Conservation (phyloP, 129 eudicot genomes). For the Heracleum sosnowskyi region DNA sequence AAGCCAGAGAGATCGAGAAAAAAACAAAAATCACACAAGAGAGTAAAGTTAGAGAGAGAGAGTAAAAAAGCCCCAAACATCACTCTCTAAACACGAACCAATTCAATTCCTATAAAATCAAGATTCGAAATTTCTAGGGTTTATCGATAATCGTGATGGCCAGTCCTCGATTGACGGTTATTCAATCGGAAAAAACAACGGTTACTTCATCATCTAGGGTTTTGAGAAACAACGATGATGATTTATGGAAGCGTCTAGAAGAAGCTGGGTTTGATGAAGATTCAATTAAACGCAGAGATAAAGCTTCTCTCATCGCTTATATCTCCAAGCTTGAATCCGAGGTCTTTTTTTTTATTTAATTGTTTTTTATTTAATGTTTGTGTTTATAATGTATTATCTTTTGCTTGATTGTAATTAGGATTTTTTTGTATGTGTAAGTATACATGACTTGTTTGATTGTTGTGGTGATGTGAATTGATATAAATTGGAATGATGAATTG, state of each 20-base stretch:
- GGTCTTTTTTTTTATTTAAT: conserved; percentile 20
- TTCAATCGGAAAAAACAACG: conserved; percentile 28
- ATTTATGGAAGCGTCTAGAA: conserved; percentile 76
- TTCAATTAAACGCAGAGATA: conserved; percentile 79
- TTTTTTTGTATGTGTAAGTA: too few species aligned
- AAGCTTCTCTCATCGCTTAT: conserved; percentile 82
- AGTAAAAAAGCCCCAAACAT: background rate
- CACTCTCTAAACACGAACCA: background rate
- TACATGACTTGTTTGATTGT: too few species aligned
- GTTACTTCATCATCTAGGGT: conserved; percentile 52
- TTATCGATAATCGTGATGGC: conserved; percentile 29
- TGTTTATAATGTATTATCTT: background rate
- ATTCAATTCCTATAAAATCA: background rate
- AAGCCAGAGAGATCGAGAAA: background rate
- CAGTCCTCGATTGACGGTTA: conserved; percentile 42
- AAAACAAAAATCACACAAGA: background rate
- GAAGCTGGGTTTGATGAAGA: conserved; percentile 93
- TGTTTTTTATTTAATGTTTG: background rate
- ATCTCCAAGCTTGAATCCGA: conserved; percentile 93
- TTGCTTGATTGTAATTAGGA: too few species aligned
- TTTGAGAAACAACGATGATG: conserved; percentile 55
- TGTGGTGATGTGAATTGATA: too few species aligned
- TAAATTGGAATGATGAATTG: too few species aligned
- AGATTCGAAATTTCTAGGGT: conserved; percentile 7
- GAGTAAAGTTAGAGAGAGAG: conserved; percentile 8